These are phyloP conservation scores for Fusarium agapanthi DNA, from an alignment of 2,329 filamentous ascomycete species.

Conservation along the genomic window DNA sequence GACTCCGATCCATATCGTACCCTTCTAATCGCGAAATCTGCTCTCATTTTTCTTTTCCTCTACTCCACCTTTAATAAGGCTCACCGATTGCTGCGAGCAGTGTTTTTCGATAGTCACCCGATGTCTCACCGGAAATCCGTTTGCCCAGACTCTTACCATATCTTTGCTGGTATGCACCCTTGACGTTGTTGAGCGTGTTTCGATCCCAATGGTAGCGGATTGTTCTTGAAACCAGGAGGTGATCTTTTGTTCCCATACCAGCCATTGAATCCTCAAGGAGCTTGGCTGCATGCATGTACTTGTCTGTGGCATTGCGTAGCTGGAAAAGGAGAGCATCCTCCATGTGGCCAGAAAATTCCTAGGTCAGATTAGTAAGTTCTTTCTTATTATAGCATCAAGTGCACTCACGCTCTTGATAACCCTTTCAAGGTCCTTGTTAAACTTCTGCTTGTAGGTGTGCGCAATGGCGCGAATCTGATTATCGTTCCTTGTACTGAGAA, in stretches of 20 bases:
- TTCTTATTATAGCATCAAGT: background rate
- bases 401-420: constrained; percentile 73
- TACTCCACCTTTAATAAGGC: constrained; percentile 32
- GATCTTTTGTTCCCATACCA: constrained; percentile 87
- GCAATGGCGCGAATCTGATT: constrained; percentile 85
- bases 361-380: background rate
- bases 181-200: constrained; percentile 77
- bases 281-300: constrained; percentile 82
- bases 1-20: background rate
- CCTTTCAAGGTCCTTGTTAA: constrained; percentile 73
- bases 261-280: constrained; percentile 89
- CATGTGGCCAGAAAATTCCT: constrained; percentile 94
- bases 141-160: constrained; percentile 73
- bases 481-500: constrained; percentile 79
- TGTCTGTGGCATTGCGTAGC: constrained; percentile 79
- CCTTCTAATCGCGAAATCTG: background rate
- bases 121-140: constrained; percentile 83
- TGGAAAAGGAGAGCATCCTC: constrained; percentile 82
- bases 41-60: background rate
- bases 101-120: constrained; percentile 80
- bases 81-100: constrained; percentile 75
- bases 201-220: constrained; percentile 87
- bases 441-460: constrained; percentile 77
- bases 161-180: constrained; percentile 76
- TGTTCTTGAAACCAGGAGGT: constrained; percentile 78